These are phyloP conservation scores for Pilatotrama ljubarskyi DNA, from an alignment of 768 basidiomycete genomes.

Conservation along the genomic window DNA sequence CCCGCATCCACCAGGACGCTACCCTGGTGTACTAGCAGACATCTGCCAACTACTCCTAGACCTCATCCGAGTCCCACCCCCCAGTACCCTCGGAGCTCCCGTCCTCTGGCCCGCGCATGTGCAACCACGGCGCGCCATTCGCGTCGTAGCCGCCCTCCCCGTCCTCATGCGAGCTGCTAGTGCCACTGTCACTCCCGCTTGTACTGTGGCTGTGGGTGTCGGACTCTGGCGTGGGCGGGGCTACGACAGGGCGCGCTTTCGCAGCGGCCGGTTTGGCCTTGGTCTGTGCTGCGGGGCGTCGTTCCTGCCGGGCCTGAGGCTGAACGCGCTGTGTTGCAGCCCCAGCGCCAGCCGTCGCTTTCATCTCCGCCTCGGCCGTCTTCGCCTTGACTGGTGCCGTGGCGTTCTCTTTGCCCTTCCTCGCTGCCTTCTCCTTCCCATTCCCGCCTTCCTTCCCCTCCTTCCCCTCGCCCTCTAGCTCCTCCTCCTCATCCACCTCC, in stretches of 20 bases:
- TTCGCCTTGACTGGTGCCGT: not conserved
- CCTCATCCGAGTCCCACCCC: not conserved
- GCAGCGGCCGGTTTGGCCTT: not conserved
- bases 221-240: not conserved
- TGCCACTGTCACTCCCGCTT: not conserved
- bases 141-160: not conserved
- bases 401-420: not conserved
- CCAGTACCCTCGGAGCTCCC: not conserved
- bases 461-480: constrained; percentile 16
- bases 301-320: not conserved
- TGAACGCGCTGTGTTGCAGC: not conserved
- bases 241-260: not conserved
- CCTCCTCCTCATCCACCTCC: constrained; percentile 27
- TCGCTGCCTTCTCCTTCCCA: not conserved
- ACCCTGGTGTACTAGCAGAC: not conserved
- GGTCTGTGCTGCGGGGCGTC: not conserved
- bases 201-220: not conserved
- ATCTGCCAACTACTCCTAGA: not conserved
- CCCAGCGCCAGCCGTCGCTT: too few relatives aligned
- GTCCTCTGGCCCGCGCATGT: constrained; percentile 6
- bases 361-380: not conserved
- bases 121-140: constrained; percentile 6
- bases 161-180: not conserved
- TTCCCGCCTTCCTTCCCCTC: not conserved
- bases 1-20: too few relatives aligned